Evolutionary conservation across 768 basidiomycete species (phyloP).

Genomic region (Galerina sulciceps): DNA sequence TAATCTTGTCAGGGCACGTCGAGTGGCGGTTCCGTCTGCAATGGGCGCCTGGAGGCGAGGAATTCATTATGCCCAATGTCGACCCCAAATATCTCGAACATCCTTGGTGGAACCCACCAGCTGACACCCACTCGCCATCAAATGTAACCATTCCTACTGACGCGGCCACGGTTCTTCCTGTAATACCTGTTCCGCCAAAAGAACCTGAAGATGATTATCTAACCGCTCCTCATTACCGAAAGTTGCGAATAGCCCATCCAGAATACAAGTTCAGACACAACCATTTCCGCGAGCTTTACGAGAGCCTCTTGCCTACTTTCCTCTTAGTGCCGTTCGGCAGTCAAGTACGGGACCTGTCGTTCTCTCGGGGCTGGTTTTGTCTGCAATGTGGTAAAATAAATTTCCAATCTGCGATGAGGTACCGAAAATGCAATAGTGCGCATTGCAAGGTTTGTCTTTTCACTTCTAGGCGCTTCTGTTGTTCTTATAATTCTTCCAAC

Average conservation of each 20-base stretch:
- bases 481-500: neutral
- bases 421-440: constrained; percentile 46
- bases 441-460: constrained; percentile 40
- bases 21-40: constrained; percentile 49
- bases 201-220: constrained; percentile 21
- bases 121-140: neutral
- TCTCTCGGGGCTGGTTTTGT: constrained; percentile 57
- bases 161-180: neutral
- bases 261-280: constrained; percentile 28
- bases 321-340: constrained; percentile 32
- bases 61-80: constrained; percentile 25
- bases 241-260: constrained; percentile 22
- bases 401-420: constrained; percentile 47
- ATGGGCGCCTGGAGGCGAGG: constrained; percentile 58
- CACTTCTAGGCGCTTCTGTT: too few relatives aligned
- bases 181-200: neutral
- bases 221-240: constrained; percentile 23
- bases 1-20: constrained; percentile 31
- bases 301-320: constrained; percentile 30
- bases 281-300: constrained; percentile 26
- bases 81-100: constrained; percentile 1
- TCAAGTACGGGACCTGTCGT: constrained; percentile 32
- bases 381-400: constrained; percentile 51
- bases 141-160: neutral
- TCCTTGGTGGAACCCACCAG: constrained; percentile 27